Evolutionary conservation across 331 rosid genomes (phyloP), one percentile per base, ranked within the genome.

Genomic region (Stylosanthes scabra): DNA sequence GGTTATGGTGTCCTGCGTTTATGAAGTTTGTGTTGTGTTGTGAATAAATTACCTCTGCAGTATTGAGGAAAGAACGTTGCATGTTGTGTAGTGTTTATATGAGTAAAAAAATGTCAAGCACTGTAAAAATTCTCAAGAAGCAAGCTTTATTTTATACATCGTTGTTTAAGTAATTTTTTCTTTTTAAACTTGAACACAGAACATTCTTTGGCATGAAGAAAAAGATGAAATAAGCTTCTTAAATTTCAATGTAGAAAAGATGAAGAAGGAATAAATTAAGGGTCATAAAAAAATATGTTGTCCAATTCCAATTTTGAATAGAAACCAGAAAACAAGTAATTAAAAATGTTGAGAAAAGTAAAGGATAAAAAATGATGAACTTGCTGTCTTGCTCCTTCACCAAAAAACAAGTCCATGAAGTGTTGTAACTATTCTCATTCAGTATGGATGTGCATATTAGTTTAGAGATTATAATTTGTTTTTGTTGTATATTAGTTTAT

Each of bases 201-300:
- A 44, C 20, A 58, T 68, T 25, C 34, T 37, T 51, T 51, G 63
- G 57, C 40, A 39, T 0, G 66, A 41, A 63, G 74, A 63, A 40
- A 68, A 31, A 29, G 20, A 63, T 37, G 56, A 63, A 10, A 9
- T 39, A 7, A 42, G 16, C 56, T n/a, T n/a, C n/a, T n/a, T 41
- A 37, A 60, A 82, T 70, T 65, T 57, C 40, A 63, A 28, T n/a
- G 56, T 50, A 39, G 67, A 55, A 57, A 63, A 51, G 39, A 69
- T 16, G 8, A 51, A 58, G 20, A 28, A 13, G 77, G 52, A 52
- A 15, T 20, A 28, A 61, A 80, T 45, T 72, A 74, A 62, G 66
- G 20, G 41, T 11, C 4, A 8, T 61, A 20, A 54, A 73, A 73
- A 25, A 31, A 68, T 25, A 46, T 20, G 6, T 3, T 15, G 25